Percentiles rank a stretch among this genome's conserved stretches.
These are phyloP conservation scores for Fusarium solani-melongenae DNA, from an alignment of 2,329 filamentous ascomycete genomes.

Conservation along the genomic window DNA sequence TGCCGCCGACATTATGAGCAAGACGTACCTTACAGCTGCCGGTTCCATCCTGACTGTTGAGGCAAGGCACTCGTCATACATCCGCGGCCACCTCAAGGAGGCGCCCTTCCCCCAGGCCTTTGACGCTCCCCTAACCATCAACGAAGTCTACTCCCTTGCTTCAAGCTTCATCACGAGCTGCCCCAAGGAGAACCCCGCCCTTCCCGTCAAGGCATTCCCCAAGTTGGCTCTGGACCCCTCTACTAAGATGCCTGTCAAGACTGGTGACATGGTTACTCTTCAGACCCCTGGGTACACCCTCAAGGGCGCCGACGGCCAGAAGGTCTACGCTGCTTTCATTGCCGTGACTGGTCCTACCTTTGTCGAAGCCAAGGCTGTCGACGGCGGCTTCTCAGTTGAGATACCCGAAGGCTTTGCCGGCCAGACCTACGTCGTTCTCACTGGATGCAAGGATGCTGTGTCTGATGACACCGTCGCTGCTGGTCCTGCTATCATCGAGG, in stretches of 20 bases:
- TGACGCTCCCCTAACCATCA: conserved; percentile 67
- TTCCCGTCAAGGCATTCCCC: conserved; percentile 72
- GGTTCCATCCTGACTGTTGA: conserved; percentile 73
- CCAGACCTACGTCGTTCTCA: conserved; percentile 55
- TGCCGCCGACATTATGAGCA: conserved; percentile 67
- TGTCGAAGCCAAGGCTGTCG: conserved; percentile 31
- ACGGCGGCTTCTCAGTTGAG: conserved; percentile 37
- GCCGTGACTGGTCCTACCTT: conserved; percentile 42
- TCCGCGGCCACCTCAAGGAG: conserved; percentile 61
- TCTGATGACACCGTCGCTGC: conserved; percentile 52
- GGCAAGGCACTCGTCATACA: conserved; percentile 70
- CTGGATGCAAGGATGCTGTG: conserved; percentile 48
- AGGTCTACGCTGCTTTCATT: conserved; percentile 50
- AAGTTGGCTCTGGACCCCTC: conserved; percentile 50
- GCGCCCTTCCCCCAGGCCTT: conserved; percentile 69
- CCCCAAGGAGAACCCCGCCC: conserved; percentile 62
- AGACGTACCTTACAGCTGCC: conserved; percentile 68
- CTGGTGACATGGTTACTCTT: conserved; percentile 42
- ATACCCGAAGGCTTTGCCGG: conserved; percentile 48
- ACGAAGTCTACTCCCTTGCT: conserved; percentile 73
- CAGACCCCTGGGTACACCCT: conserved; percentile 42
- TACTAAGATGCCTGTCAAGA: conserved; percentile 37
- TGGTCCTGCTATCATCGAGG: conserved; percentile 51
- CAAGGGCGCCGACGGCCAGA: conserved; percentile 34
- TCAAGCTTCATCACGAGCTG: conserved; percentile 69